Conservation (phyloP, 2,329 filamentous ascomycete species). For the Paecilomyces niveus region DNA sequence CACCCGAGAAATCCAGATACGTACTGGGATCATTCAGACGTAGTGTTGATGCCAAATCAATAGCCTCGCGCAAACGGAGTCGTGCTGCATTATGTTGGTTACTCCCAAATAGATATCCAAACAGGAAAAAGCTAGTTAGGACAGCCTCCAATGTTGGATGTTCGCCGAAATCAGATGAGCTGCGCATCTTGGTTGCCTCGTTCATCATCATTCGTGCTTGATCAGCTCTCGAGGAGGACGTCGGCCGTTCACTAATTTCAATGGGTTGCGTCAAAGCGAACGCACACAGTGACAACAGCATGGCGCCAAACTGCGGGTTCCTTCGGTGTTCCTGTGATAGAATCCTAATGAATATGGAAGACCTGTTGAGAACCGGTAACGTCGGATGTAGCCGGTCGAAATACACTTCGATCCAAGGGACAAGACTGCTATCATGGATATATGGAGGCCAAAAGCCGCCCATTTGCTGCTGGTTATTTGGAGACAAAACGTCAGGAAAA, state of each 20-base stretch:
- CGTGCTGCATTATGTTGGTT: slow-evolving; percentile 71
- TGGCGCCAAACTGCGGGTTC: slow-evolving; percentile 37
- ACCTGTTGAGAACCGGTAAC: slow-evolving; percentile 34
- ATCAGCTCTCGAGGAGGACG: slow-evolving; percentile 24
- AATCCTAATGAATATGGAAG: slow-evolving; percentile 36
- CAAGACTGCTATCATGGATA: slow-evolving; percentile 35
- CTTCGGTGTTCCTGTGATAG: slow-evolving; percentile 36
- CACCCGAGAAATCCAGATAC: slow-evolving; percentile 28
- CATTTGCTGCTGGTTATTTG: slow-evolving; percentile 12
- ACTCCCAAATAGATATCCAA: slow-evolving; percentile 62
- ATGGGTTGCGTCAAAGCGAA: slow-evolving; percentile 40
- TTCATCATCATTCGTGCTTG: slow-evolving; percentile 37
- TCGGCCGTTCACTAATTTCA: slow-evolving; percentile 34
- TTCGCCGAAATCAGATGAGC: slow-evolving; percentile 35
- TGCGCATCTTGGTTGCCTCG: slow-evolving; percentile 38
- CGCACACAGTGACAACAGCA: slow-evolving; percentile 36
- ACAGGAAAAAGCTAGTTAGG: slow-evolving; percentile 70
- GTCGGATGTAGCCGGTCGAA: slow-evolving; percentile 40
- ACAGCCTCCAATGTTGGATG: slow-evolving; percentile 34
- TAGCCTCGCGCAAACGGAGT: slow-evolving; percentile 68
- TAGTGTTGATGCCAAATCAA: slow-evolving; percentile 35
- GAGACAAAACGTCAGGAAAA: slow-evolving; percentile 12
- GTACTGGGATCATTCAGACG: slow-evolving; percentile 33
- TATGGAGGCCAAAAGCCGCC: slow-evolving; percentile 30
- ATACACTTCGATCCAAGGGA: slow-evolving; percentile 37